Evolutionary conservation across 345 rosid species (phyloP), one percentile per base, ranked within the genome.

Genomic region (Hibiscus tridactylites): DNA sequence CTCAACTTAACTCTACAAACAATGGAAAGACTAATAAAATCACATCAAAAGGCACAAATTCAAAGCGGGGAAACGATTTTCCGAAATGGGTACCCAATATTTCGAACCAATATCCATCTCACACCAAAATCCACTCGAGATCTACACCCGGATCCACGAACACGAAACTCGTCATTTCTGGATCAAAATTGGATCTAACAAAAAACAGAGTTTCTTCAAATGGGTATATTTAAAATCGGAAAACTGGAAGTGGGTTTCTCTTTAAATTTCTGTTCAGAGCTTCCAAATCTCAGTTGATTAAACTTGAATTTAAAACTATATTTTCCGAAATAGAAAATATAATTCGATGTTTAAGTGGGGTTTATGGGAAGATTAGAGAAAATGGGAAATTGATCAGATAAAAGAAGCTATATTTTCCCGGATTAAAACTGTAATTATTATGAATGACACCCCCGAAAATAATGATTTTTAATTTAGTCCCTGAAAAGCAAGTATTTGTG

Each of bases 21-120:
- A 46, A 44, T 13, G 29, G 24, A 6, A 49, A 8, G 37, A 47
- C 64, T 65, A 76, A 66, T 63, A 75, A 73, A 71, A 79, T 81
- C 77, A 75, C 82, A 72, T 76, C 68, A 75, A 74, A 62, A 49
- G 60, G 62, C 79, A 75, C 73, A 75, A 79, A 44, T 63, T 65
- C 68, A 61, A 72, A 31, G 21, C 37, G 26, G 17, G 58, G 61
- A 53, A 28, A 57, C 62, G 71, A 57, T 71, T 71, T 77, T 68
- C 75, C 71, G 64, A 61, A 75, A 71, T 12, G 69, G 76, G 81
- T 78, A 56, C 24, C 64, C 42, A 28, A 7, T 44, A 52, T 66
- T 71, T 61, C 70, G 8, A 53, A 53, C 9, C 58, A n/a, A 53
- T 56, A 56, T 56, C 60, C 29, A 19, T 56, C 26, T 19, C 60